Evolutionary conservation across 2,329 filamentous ascomycete genomes (phyloP), one percentile per base, ranked within the genome.

Genomic region (Hysterium pulicare): DNA sequence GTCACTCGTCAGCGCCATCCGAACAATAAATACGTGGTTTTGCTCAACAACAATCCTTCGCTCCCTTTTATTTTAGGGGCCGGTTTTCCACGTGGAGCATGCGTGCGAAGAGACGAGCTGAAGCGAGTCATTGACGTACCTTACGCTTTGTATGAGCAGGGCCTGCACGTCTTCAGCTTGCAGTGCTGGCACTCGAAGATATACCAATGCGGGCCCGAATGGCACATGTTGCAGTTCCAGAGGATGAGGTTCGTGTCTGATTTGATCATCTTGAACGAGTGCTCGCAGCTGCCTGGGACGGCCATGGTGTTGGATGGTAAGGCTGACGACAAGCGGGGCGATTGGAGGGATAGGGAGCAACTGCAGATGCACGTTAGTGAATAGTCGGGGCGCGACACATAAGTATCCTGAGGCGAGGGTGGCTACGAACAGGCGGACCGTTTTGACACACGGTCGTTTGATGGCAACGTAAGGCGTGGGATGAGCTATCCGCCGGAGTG

Each of bases 181-280:
- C 73, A 76, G 42, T 69, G 66, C 33, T 65, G 50, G 58, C 73
- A 76, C 53, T 76, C 72, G 52, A 65, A 75, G 59, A 76, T 76
- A 61, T 64, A 71, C 61, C 69, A 73, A 57, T 75, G 71, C 15
- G 72, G 71, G 4, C 72, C 72, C 2, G 69, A 72, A 52, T 75
- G 72, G 59, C 73, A 76, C 52, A 71, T 57, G 55, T 74, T 72
- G 68, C 73, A 76, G 44, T 73, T 73, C 73, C 73, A 76, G 42
- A 73, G 62, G 44, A 76, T 68, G 48, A 76, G 61, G 4, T 70
- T 74, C 11, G 71, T 75, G 57, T 75, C 71, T 17, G 71, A 74
- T 55, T 76, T 76, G 67, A 75, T 72, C 58, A 74, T 65, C 50
- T 70, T 69, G 67, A 73, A 76, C 28, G 55, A 55, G 55, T 76